phyloP scores from a whole-genome alignment of 805 yeast genomes.

The Lipomyces chichibuensis region DNA sequence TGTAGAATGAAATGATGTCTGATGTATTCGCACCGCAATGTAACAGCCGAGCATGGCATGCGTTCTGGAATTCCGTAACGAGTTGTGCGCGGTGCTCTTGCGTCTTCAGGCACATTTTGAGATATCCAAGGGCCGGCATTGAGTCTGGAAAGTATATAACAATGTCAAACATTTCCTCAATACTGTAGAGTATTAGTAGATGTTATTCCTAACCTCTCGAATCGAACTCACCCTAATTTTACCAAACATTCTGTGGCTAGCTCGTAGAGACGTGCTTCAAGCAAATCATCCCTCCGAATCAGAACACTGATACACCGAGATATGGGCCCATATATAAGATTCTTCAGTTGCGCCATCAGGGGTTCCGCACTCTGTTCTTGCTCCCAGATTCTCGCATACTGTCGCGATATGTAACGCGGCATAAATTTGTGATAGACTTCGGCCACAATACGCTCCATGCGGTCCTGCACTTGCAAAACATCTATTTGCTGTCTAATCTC shows the following conservation, averaged over 20 bases:
- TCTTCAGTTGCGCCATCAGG: slow-evolving; percentile 13
- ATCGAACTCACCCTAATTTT: slow-evolving; percentile 10
- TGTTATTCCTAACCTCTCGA: slow-evolving; percentile 59
- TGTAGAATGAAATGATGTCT: slow-evolving; percentile 69
- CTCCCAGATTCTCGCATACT: slow-evolving; percentile 21
- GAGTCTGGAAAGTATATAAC: slow-evolving; percentile 59
- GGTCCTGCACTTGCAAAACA: slow-evolving; percentile 13
- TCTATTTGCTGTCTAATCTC: slow-evolving; percentile 8
- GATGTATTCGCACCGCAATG: slow-evolving; percentile 83
- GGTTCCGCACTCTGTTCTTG: slow-evolving; percentile 21
- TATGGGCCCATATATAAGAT: slow-evolving; percentile 16
- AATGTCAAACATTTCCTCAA: slow-evolving; percentile 61
- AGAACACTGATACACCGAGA: slow-evolving; percentile 7
- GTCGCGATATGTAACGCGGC: slow-evolving; percentile 14
- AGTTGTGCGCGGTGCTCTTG: slow-evolving; percentile 55
- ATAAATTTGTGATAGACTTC: slow-evolving; percentile 24
- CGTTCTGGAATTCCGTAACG: slow-evolving; percentile 54
- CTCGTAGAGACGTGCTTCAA: slow-evolving; percentile 15
- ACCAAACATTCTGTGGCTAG: slow-evolving; percentile 24
- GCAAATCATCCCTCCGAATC: slow-evolving; percentile 13
- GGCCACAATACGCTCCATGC: slow-evolving; percentile 22
- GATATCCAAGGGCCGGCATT: slow-evolving; percentile 57
- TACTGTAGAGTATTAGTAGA: slow-evolving; percentile 52
- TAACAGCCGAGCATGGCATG: slow-evolving; percentile 53
- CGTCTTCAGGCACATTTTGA: slow-evolving; percentile 54